These are phyloP conservation scores for Melanopsichium pennsylvanicum DNA, from an alignment of 1,284 basidiomycete species.

Conservation along the genomic window DNA sequence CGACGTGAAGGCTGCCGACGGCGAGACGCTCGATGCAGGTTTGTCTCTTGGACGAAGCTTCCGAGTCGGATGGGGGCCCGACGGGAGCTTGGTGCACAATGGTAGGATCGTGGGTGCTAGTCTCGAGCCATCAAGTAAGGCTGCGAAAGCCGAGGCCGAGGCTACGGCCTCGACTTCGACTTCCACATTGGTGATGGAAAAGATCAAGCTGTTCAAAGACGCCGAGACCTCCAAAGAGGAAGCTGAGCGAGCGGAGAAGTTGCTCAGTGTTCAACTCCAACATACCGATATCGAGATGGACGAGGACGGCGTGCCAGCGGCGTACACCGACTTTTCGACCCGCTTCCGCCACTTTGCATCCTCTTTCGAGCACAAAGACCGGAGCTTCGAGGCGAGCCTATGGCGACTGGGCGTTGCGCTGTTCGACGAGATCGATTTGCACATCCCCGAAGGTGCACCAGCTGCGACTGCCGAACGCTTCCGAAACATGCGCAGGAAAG, in stretches of 20 bases:
- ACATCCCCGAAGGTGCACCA: slow-evolving; percentile 72
- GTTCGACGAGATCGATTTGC: slow-evolving; percentile 80
- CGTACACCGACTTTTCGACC: slow-evolving; percentile 70
- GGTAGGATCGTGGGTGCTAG: slow-evolving; percentile 67
- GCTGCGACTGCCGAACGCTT: slow-evolving; percentile 74
- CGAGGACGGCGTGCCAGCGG: slow-evolving; percentile 69
- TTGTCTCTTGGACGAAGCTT: slow-evolving; percentile 86
- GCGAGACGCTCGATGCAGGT: slow-evolving; percentile 78
- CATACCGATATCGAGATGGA: slow-evolving; percentile 74
- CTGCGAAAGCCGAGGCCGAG: slow-evolving; percentile 14
- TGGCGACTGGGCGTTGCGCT: slow-evolving; percentile 90
- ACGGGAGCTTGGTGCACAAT: slow-evolving; percentile 78
- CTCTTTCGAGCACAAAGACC: slow-evolving; percentile 78
- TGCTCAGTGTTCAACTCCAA: slow-evolving; percentile 81
- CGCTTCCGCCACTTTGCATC: slow-evolving; percentile 81
- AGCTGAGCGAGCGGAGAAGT: slow-evolving; percentile 68
- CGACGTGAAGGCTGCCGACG: slow-evolving; percentile 74
- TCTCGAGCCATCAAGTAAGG: background rate
- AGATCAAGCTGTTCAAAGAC: slow-evolving; percentile 50
- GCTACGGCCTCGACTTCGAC: slow-evolving; percentile 12
- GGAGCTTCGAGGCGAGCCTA: slow-evolving; percentile 72
- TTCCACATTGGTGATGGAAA: slow-evolving; percentile 41
- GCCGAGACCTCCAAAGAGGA: slow-evolving; percentile 27
- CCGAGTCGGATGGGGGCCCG: slow-evolving; percentile 87
- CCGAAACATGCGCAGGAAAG: slow-evolving; percentile 76